Evolutionary conservation across 257 asterid genomes (phyloP), one percentile per base, ranked within the genome.

Genomic region (Ligustrum vulgare): DNA sequence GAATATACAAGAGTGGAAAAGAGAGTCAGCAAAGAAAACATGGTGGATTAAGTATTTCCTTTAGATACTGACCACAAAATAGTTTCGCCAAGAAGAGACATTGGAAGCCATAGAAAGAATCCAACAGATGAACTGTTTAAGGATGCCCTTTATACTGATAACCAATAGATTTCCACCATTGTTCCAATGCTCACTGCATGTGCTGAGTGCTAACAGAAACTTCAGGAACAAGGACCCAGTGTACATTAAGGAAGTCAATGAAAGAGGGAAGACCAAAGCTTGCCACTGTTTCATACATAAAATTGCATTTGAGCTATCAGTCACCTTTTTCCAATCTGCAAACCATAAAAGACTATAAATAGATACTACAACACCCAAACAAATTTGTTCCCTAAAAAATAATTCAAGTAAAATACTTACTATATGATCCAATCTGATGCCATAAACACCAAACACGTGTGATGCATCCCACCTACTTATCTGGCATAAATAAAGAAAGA

Each of bases 281-380:
- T 89, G 97, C 97, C 91, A 95, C 99, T 95, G 99, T 91, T 81
- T 83, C 90, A 90, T 49, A 89, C 82, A 91, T 71, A 91, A 89
- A 88, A 86, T 81, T 77, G 91, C 84, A 94, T 82, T 79, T 88
- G 82, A 91, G 88, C 89, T 79, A 83, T 86, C 87, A 83, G 88
- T 85, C 84, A 86, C 82, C 92, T 87, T 82, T 82, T 90, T 79
- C 73, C 81, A 79, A 88, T 88, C 96, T 88, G 86, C 93, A 87
- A 80, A 58, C 67, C 78, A 77, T 73, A 60, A 67, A 77, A 67
- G 80, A 62, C 79, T 69, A 81, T 77, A 70, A 77, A 82, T 77
- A 66, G 76, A 78, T 78, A 78, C 70, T 81, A 72, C 22, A 82
- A 72, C n/a, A 25, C 79, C 65, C 65, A 47, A 75, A 78, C 47